Conservation (phyloP, 148 eudicot genomes). For the Chenopodium formosanum region DNA sequence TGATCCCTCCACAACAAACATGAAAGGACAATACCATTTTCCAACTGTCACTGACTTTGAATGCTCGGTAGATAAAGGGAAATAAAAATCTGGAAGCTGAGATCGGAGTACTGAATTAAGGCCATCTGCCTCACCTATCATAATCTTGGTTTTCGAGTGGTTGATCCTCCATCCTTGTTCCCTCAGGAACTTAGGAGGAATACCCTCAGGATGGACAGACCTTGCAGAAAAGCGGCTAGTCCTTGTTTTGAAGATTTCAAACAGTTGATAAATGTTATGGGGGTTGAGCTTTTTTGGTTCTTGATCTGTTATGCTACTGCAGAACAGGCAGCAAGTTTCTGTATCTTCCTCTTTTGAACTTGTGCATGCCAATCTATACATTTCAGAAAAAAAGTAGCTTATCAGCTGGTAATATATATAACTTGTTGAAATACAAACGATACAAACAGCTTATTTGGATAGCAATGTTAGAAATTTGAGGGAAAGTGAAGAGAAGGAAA, state of each 20-base stretch:
- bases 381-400: not conserved
- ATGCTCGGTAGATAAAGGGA: constrained; percentile 19
- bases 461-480: too few species aligned
- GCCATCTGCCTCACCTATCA: constrained; percentile 46
- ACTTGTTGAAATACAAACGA: too few species aligned
- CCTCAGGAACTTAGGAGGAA: constrained; percentile 44
- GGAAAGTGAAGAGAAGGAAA: too few species aligned
- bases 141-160: constrained; percentile 22
- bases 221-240: not conserved
- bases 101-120: constrained; percentile 35
- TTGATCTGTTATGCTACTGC: constrained; percentile 23
- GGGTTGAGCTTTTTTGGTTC: constrained; percentile 42
- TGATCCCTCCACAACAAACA: constrained; percentile 37
- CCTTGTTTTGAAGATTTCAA: constrained; percentile 30
- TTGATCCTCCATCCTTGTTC: constrained; percentile 32
- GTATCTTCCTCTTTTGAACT: constrained; percentile 37
- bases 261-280: constrained; percentile 37
- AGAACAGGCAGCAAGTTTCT: constrained; percentile 24
- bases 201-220: constrained; percentile 39
- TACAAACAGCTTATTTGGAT: too few species aligned
- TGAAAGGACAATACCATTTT: constrained; percentile 56
- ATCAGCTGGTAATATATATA: not conserved
- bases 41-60: constrained; percentile 36
- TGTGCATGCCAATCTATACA: constrained; percentile 3
- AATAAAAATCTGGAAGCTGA: constrained; percentile 32